Conservation (phyloP, 768 basidiomycete genomes). For the Termitomyces sp. region DNA sequence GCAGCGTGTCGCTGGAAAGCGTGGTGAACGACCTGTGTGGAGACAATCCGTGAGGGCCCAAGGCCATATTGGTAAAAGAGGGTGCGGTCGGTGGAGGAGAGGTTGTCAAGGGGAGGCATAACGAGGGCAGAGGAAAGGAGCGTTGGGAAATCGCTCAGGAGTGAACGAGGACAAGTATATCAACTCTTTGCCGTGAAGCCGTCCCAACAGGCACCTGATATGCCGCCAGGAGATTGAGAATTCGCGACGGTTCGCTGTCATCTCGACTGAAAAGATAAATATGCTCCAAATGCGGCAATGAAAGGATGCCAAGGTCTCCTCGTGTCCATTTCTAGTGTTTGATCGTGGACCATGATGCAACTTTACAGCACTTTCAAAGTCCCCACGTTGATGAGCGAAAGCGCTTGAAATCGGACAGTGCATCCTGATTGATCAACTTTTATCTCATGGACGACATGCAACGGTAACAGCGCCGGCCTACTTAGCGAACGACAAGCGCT, state of each 20-base stretch:
- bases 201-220: conserved; percentile 3
- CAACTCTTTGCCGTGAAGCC: conserved; percentile 3
- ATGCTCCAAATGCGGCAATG: conserved; percentile 4
- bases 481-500: not conserved
- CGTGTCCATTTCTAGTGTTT: not conserved
- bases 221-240: conserved; percentile 2
- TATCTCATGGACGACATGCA: not conserved
- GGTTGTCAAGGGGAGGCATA: conserved; percentile 10
- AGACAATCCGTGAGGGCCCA: conserved; percentile 29
- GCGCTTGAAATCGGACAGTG: not conserved
- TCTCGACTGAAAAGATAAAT: not conserved
- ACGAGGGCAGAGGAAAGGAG: not conserved
- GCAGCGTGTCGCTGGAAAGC: conserved; percentile 46
- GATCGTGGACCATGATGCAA: not conserved
- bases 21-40: conserved; percentile 49
- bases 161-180: conserved; percentile 2
- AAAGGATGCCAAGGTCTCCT: not conserved
- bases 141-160: not conserved
- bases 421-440: not conserved
- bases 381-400: not conserved
- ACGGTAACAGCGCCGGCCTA: not conserved
- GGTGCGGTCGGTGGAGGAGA: conserved; percentile 31
- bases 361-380: not conserved
- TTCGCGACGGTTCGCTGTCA: not conserved
- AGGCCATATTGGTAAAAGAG: conserved; percentile 42